Conservation (phyloP, 257 asterid genomes). For the Solanum arcanum region DNA sequence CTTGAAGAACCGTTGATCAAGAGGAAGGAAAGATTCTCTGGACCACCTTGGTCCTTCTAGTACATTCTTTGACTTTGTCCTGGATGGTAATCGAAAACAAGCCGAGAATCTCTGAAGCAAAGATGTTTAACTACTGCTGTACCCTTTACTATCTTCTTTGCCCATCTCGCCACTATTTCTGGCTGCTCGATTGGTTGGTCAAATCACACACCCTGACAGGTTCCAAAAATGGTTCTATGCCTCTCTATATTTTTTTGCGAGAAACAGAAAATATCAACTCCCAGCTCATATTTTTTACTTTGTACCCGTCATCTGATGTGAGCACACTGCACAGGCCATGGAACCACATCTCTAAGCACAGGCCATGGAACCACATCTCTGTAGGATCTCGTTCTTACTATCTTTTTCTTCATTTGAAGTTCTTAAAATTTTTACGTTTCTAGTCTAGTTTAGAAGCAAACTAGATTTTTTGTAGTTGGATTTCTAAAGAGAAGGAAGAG, state of each 20-base stretch:
- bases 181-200: not conserved
- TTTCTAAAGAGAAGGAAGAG: not conserved
- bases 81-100: not conserved
- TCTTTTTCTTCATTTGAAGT: not conserved
- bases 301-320: not conserved
- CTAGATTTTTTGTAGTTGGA: not conserved
- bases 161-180: not conserved
- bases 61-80: not conserved
- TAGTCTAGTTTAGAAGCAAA: not conserved
- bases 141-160: not conserved
- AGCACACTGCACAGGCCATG: not conserved
- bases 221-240: not conserved
- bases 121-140: not conserved
- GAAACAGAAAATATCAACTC: not conserved
- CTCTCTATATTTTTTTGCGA: not conserved
- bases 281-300: not conserved
- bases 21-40: not conserved
- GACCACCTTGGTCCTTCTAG: not conserved
- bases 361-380: not conserved
- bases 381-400: not conserved
- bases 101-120: not conserved
- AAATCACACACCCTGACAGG: not conserved
- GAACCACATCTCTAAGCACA: not conserved
- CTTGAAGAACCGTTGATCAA: not conserved
- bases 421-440: not conserved